Base-by-base conservation (phyloP, 2,329 filamentous ascomycete genomes). In the Leptodontidium sp. region DNA sequence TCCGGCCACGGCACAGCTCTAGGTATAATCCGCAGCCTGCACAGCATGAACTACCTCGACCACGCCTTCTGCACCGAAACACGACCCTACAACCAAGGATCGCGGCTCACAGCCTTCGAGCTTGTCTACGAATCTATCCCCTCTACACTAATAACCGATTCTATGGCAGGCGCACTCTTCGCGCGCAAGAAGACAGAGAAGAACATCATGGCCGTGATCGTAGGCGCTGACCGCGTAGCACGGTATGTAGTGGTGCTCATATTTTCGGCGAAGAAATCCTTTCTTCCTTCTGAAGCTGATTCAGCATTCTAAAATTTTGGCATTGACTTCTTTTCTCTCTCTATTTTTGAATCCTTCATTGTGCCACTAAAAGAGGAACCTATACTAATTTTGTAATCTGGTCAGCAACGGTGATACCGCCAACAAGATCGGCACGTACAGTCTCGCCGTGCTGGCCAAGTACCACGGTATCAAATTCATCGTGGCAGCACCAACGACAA, bases 41-140 rank as follows among this genome's bases (percentile, higher is more conserved):
- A 93, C 76, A 81, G 87, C 14, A 85, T 85, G 66, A 84, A 85
- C 5, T 84, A 88, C 7, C 86, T 99, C 29, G 85, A 89, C 71
- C 94, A 94, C 77, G 95, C 94, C 49, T 99, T 93, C 83, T 99
- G 95, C 84, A 97, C 95, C 61, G 96, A 99, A 82, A 99, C 96
- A 2, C 88, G 96, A 43, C 96, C 96, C 0, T 99, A 99, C 82
- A 99, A 99, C 83, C 96, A 99, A 83, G 96, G 96, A 66, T 97
- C 94, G 63, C 90, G 96, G 24, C 85, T 99, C 68, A 99, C 96
- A 4, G 94, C 96, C 8, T 99, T 97, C 79, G 96, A 99, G 82
- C 88, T 99, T n/a, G 92, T 97, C 8, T 95, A 94, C 78, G 96
- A 99, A 80, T 84, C 89, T 17, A 97, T 99, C 66, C 95, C 96